phyloP scores from a whole-genome alignment of 805 yeast species.

The Cyberlindnera americana region DNA sequence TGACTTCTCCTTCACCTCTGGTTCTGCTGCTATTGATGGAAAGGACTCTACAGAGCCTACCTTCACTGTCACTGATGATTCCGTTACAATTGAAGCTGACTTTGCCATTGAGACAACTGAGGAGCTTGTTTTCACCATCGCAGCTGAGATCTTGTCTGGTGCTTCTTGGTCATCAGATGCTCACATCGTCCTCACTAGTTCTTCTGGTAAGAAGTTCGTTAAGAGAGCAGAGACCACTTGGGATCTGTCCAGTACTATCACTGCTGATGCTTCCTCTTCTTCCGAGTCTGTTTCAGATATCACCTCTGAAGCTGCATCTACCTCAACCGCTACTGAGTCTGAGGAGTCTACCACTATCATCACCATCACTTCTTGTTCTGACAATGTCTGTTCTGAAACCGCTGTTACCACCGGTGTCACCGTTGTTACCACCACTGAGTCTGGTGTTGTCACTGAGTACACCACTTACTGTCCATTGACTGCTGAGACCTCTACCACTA shows the following conservation, averaged over 20 bases:
- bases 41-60: neutral
- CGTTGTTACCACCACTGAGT: constrained; percentile 13
- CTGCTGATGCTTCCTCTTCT: constrained; percentile 4
- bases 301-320: constrained; percentile 9
- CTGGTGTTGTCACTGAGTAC: constrained; percentile 33
- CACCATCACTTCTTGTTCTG: constrained; percentile 14
- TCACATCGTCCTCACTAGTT: constrained; percentile 2
- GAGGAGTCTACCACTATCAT: constrained; percentile 11
- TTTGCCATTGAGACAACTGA: constrained; percentile 5
- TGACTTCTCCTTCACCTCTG: constrained; percentile 10
- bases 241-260: constrained; percentile 5
- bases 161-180: constrained; percentile 9
- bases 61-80: neutral
- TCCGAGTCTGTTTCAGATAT: constrained; percentile 6
- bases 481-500: constrained; percentile 3
- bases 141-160: constrained; percentile 10
- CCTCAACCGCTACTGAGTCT: constrained; percentile 20
- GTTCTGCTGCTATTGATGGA: constrained; percentile 12
- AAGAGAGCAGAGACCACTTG: constrained; percentile 10
- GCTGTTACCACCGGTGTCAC: constrained; percentile 17
- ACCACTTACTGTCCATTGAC: constrained; percentile 27
- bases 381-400: constrained; percentile 4
- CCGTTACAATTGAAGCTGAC: constrained; percentile 7
- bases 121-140: constrained; percentile 6
- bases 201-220: constrained; percentile 4